Base-by-base conservation (phyloP, 2,329 filamentous ascomycete genomes). In the Emericellopsis cladophorae region DNA sequence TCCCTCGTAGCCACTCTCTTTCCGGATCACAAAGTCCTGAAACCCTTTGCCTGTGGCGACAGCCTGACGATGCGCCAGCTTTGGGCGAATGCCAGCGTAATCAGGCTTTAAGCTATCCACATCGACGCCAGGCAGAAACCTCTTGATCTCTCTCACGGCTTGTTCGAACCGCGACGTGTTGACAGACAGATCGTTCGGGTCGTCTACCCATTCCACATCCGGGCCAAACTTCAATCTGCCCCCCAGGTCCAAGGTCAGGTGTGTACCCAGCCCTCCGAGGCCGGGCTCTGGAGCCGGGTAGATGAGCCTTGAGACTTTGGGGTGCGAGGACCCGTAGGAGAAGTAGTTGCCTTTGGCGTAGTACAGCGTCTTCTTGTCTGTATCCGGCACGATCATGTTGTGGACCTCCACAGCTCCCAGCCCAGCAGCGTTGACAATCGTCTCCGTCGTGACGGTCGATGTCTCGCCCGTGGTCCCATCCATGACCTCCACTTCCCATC, bases 331-430 rank as follows among this genome's bases (percentile, higher is more conserved):
- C 0, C 72, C 62, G 64, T 95, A 96, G 24, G 81, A 84, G 64
- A 93, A 96, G 66, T 98, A 98, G 45, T 86, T 90, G 1, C 92
- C 92, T 65, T 98, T 98, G 44, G 90, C 90, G 62, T 83, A 96
- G 66, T 76, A 84, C 5, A 87, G 73, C 21, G 61, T 72, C 32
- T 66, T 65, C 39, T 77, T 77, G 5, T 72, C 61, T 1, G 64
- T 58, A 0, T 63, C 50, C 0, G 81, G 78, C 0, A 86, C 69
- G 31, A 96, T 74, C 73, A 89, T 81, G 64, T 96, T 98, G 53
- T 83, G 81, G 36, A 96, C 67, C 18, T 65, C 65, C 40, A 81
- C 81, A 16, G 89, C 85, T 45, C 75, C 78, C 14, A 95, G 75
- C 0, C 92, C 92, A 0, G 90, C 90, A 2, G 82, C 78, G 62